Conservation (phyloP, 768 basidiomycete genomes). For the Pisolithus tinctorius region DNA sequence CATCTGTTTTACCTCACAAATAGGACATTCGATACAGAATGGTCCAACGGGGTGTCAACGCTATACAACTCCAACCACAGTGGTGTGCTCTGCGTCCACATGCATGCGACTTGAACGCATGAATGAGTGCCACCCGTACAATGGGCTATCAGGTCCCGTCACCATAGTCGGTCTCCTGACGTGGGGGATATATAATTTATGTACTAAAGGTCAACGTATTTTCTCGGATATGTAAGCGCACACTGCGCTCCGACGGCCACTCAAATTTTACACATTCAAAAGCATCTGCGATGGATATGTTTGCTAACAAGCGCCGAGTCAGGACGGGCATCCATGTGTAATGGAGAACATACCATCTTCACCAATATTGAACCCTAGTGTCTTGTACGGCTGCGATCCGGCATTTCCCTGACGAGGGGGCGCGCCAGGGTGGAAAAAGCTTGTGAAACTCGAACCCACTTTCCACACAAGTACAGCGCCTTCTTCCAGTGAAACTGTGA, state of each 20-base stretch:
- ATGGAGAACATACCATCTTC: conserved; percentile 56
- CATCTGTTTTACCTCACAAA: background rate
- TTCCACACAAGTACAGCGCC: conserved; percentile 89
- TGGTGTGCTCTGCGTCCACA: conserved; percentile 50
- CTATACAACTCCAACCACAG: conserved; percentile 48
- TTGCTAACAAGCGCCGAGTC: conserved; percentile 26
- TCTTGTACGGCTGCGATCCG: conserved; percentile 85
- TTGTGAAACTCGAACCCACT: conserved; percentile 82
- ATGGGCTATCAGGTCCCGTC: too few species aligned
- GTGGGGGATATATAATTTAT: conserved; percentile 17
- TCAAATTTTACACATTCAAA: conserved; percentile 73
- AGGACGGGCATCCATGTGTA: background rate
- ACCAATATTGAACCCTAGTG: conserved; percentile 77
- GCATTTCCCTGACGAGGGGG: conserved; percentile 85
- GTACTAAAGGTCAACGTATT: conserved; percentile 85
- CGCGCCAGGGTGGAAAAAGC: conserved; percentile 85
- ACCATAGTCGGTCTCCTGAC: background rate
- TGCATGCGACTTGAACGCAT: conserved; percentile 32
- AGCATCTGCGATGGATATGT: conserved; percentile 55
- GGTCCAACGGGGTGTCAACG: conserved; percentile 40
- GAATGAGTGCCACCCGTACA: background rate
- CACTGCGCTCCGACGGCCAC: conserved; percentile 80
- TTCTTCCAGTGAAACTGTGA: conserved; percentile 84
- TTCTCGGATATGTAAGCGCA: conserved; percentile 76
- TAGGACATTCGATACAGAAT: conserved; percentile 42